Percentiles rank a stretch among this genome's conserved stretches.
Evolutionary conservation across 2,329 filamentous ascomycete species (phyloP).

Genomic region (Bretziella fagacearum): DNA sequence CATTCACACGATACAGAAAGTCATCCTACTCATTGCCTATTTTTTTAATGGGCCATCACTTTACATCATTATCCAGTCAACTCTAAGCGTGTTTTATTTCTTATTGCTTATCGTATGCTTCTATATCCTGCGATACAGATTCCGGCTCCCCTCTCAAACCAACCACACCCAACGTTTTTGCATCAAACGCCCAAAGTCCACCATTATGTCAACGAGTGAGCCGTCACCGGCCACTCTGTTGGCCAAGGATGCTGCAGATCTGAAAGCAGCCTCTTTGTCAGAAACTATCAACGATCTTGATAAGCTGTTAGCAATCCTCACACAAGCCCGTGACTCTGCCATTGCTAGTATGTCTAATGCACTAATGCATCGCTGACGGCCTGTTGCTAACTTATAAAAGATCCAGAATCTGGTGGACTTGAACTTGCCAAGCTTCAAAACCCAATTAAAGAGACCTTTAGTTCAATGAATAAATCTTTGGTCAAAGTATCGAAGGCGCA

Average conservation of each 20-base stretch:
- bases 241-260: conserved; percentile 50
- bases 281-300: conserved; percentile 67
- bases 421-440: too few species aligned
- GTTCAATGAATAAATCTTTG: conserved; percentile 61
- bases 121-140: too few species aligned
- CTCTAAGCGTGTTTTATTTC: too few species aligned
- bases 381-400: conserved; percentile 61
- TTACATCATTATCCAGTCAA: too few species aligned
- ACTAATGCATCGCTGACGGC: too few species aligned
- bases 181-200: background rate
- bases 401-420: conserved; percentile 74
- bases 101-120: too few species aligned
- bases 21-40: too few species aligned
- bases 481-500: conserved; percentile 71
- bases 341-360: conserved; percentile 49
- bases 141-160: too few species aligned
- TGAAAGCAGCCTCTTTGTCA: conserved; percentile 50
- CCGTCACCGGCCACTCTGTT: conserved; percentile 39
- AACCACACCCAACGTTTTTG: background rate
- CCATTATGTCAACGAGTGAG: conserved; percentile 12
- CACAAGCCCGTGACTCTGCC: conserved; percentile 55
- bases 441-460: too few species aligned
- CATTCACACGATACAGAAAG: too few species aligned
- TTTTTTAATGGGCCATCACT: too few species aligned
- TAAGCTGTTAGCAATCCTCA: conserved; percentile 60